A percentile compares a stretch with the other conserved stretches of the same genome.
phyloP scores from a whole-genome alignment of 2,329 filamentous ascomycete genomes.

The Fusarium nelsonii region DNA sequence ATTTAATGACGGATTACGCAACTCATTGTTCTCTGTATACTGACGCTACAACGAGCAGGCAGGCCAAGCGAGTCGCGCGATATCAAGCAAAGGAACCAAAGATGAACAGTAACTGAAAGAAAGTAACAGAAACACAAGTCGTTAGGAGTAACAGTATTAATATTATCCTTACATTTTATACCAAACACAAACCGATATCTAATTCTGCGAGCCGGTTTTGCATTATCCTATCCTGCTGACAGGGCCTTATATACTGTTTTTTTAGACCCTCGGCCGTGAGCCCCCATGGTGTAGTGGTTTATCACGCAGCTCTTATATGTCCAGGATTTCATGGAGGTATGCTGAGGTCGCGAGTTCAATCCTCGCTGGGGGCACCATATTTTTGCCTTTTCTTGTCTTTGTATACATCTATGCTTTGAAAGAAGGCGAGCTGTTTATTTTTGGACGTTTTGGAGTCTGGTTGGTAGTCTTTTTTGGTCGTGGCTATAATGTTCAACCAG shows the following conservation, averaged over 20 bases:
- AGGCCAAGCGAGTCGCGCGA: background rate
- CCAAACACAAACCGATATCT: background rate
- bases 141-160: no score
- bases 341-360: constrained; percentile 42
- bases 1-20: background rate
- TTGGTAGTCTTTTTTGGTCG: background rate
- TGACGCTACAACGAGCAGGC: background rate
- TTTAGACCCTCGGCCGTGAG: constrained; percentile 17
- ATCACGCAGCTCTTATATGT: constrained; percentile 42
- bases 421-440: background rate
- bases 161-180: fast-evolving
- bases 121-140: background rate
- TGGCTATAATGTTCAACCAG: background rate
- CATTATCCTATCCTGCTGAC: fast-evolving
- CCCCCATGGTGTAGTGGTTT: constrained; percentile 41
- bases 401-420: no score
- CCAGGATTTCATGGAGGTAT: constrained; percentile 36
- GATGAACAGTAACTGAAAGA: background rate
- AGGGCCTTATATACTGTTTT: constrained; percentile 1
- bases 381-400: background rate
- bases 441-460: background rate
- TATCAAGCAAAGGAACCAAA: background rate
- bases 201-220: no score
- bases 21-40: background rate
- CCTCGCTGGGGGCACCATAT: constrained; percentile 37